Percentiles rank a stretch among this genome's conserved stretches.
Evolutionary conservation across 805 yeast genomes (phyloP).

Genomic region (Starmerella cellae): DNA sequence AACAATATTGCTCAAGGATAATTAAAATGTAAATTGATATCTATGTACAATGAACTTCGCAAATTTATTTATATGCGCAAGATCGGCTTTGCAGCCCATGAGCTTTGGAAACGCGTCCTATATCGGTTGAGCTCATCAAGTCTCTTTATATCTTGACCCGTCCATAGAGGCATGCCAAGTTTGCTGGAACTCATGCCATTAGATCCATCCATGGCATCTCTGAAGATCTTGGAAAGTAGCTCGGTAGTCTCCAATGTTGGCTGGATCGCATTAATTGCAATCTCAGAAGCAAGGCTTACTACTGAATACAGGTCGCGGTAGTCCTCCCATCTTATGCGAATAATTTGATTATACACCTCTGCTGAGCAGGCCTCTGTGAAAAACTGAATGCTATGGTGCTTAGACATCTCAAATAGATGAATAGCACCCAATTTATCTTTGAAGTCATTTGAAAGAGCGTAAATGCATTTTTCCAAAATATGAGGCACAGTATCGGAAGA

Average conservation of each 20-base stretch:
- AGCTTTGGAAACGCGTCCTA: slow-evolving; percentile 16
- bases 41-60: too few relatives aligned
- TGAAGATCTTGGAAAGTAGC: slow-evolving; percentile 21
- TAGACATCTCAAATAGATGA: slow-evolving; percentile 28
- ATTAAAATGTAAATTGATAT: too few relatives aligned
- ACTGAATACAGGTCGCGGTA: slow-evolving; percentile 30
- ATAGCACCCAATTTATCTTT: slow-evolving; percentile 28
- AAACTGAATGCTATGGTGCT: slow-evolving; percentile 27
- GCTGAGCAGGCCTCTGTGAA: slow-evolving; percentile 31
- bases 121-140: slow-evolving; percentile 21
- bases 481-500: slow-evolving; percentile 11
- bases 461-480: slow-evolving; percentile 12
- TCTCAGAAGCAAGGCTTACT: slow-evolving; percentile 30
- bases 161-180: slow-evolving; percentile 24
- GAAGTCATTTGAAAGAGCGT: slow-evolving; percentile 18
- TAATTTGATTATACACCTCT: slow-evolving; percentile 30
- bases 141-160: slow-evolving; percentile 21
- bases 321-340: slow-evolving; percentile 30
- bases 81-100: slow-evolving; percentile 14
- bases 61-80: slow-evolving; percentile 8
- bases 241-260: slow-evolving; percentile 28
- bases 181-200: slow-evolving; percentile 18
- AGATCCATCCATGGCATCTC: slow-evolving; percentile 22
- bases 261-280: slow-evolving; percentile 32
- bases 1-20: too few relatives aligned